Conservation (phyloP, 1,139 yeast genomes). For the Blastobotrys indianensis region DNA sequence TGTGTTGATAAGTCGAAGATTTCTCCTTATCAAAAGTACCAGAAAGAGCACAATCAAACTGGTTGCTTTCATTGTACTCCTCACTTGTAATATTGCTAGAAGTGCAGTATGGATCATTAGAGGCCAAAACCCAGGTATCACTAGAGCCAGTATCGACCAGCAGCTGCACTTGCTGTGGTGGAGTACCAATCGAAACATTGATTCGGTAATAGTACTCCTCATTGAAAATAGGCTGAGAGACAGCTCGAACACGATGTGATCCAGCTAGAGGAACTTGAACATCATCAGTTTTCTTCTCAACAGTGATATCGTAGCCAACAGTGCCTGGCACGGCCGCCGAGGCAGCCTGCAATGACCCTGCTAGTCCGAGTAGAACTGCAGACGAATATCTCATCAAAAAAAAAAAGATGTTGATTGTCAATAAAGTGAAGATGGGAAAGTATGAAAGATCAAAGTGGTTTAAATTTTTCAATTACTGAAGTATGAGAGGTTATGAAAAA, state of each 20-base stretch:
- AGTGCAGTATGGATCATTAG: conserved; percentile 21
- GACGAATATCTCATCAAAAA: not conserved
- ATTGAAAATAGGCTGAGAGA: conserved; percentile 16
- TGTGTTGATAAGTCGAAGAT: conserved; percentile 18
- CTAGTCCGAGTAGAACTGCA: not conserved
- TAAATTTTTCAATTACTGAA: not conserved
- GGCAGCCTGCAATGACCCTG: not conserved
- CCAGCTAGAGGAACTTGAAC: not conserved
- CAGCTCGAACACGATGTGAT: conserved; percentile 6
- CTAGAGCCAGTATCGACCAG: conserved; percentile 60
- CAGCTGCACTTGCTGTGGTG: conserved; percentile 19
- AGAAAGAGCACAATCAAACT: conserved; percentile 20
- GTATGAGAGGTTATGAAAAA: too few relatives aligned
- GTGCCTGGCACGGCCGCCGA: not conserved
- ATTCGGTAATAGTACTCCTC: conserved; percentile 31
- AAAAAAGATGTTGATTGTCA: not conserved
- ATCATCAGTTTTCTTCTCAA: conserved; percentile 1
- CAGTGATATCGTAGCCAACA: conserved; percentile 6
- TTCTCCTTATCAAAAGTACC: conserved; percentile 21
- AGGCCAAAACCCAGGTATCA: conserved; percentile 54
- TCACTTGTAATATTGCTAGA: conserved; percentile 16
- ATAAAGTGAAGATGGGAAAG: not conserved
- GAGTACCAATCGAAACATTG: conserved; percentile 20
- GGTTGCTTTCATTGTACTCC: conserved; percentile 15
- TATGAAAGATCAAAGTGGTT: not conserved